Evolutionary conservation across 768 basidiomycete genomes (phyloP), one percentile per base, ranked within the genome.

Genomic region (Sporobolomyces roseus): DNA sequence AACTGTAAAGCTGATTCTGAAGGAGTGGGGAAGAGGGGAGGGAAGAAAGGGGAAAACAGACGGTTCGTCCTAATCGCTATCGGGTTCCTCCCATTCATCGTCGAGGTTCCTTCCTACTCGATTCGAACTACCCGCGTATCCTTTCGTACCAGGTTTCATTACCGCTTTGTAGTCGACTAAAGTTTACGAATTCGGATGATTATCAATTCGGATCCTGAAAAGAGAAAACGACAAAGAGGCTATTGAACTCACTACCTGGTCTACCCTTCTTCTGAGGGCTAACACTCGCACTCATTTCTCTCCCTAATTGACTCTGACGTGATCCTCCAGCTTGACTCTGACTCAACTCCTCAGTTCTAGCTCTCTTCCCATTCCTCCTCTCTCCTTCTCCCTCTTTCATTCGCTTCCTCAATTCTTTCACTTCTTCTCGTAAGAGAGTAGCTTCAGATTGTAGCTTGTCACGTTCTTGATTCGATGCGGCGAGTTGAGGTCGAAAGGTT

Each of bases 41-140:
- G 9, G 17, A 17, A 41, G 17, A 17, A 17, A 41, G 38, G 17
- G 10, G 38, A 41, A 17, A 41, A 9, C 9, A 17, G 9, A 41
- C 38, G 17, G 12, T 55, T 35, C 36, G 12, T 55, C 54, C 12
- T 35, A 36, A 35, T 58, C 56, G 25, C 56, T 58, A 6, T 58
- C 56, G 4, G 56, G 56, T 16, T 58, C 56, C 43, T 58, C 56
- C 56, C 56, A 58, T 21, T 58, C 41, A 29, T 58, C 56, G n/a
- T 45, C 56, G 38, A 58, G 41, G 41, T 58, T 45, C 19, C 56
- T 58, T 41, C 56, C 56, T 17, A 45, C 56, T 58, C 56, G 56
- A 45, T 45, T 58, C 38, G 56, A 7, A 27, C 56, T 58, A 29
- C 56, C 56, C 14, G 56, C 56, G 41, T 58, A 58, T n/a, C 56